Conservation (phyloP, 1,284 basidiomycete genomes). For the Boletellus deceptivus region DNA sequence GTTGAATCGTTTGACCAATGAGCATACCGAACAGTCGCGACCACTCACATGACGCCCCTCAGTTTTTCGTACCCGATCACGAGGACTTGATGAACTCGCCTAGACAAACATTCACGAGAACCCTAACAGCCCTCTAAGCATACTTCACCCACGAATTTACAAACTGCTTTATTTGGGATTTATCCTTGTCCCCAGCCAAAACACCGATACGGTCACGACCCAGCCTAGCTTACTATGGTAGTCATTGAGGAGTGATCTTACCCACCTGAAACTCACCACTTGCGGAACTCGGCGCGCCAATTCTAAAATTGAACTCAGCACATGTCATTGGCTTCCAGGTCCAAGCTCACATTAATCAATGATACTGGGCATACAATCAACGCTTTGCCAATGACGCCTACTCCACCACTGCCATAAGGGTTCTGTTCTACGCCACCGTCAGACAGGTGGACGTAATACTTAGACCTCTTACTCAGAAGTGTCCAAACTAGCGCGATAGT, state of each 20-base stretch:
- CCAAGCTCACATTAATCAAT: constrained; percentile 67
- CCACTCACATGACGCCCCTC: constrained; percentile 69
- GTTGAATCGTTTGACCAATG: constrained; percentile 4
- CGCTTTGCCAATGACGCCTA: constrained; percentile 66
- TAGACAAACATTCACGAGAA: constrained; percentile 28
- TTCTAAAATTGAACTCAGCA: constrained; percentile 52
- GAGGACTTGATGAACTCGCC: constrained; percentile 79
- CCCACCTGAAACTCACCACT: constrained; percentile 60
- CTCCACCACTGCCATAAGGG: constrained; percentile 64
- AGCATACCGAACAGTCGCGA: neutral
- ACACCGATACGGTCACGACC: constrained; percentile 81
- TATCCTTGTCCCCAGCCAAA: constrained; percentile 78
- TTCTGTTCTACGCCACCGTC: constrained; percentile 68
- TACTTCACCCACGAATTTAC: constrained; percentile 56
- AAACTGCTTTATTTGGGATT: constrained; percentile 69
- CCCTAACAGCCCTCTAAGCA: neutral
- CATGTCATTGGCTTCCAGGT: neutral
- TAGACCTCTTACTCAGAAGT: constrained; percentile 63
- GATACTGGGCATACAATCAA: constrained; percentile 95
- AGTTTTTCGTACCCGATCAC: constrained; percentile 96
- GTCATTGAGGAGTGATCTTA: neutral
- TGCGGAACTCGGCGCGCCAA: constrained; percentile 94
- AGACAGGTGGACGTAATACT: neutral
- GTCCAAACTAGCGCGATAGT: constrained; percentile 90
- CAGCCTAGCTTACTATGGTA: constrained; percentile 44